Evolutionary conservation across 2,329 filamentous ascomycete species (phyloP), one percentile per base, ranked within the genome.

Genomic region (Zasmidium angulare): DNA sequence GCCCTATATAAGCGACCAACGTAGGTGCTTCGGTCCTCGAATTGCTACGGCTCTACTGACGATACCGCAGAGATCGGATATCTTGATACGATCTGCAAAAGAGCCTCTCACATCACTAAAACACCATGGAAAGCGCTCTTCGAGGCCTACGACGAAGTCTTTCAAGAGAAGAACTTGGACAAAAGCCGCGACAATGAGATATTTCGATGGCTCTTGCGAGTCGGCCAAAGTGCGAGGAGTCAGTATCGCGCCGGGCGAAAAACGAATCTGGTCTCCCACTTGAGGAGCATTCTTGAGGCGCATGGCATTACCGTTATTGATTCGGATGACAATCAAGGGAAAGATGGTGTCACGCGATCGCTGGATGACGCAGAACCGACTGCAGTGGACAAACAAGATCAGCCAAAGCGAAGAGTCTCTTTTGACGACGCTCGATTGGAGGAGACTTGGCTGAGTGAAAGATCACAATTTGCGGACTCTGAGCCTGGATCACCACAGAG

Each of bases 101-200:
- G 83, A 67, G 92, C 90, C 47, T 86, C 93, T 76, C 78, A 84
- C 46, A 81, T 89, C 26, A 80, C 85, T 1, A 83, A 84, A 56
- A 80, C 89, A 21, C 87, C 90, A 2, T 91, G 89, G 59, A 86
- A 87, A 70, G 90, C 91, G 10, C 82, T 96, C 19, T 96, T 96
- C 75, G 82, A 83, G 55, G 90, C 91, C 26, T 96, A 96, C 72
- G 89, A 95, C 70, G 81, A 85, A 57, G 82, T 93, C 46, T 83
- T 96, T n/a, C 84, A 84, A 3, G 80, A 86, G 64, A 80, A 89
- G 77, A 88, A 86, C 56, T 79, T 91, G 64, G 83, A 90, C 60
- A 82, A 86, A n/a, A 86, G 90, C 68, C 82, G 89, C 66, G 90
- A 93, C 69, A 86, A 87, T 67, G 85, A 89, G 66, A 88, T 92